Conservation (phyloP, 2,329 filamentous ascomycete genomes). For the Septoria petroselini region DNA sequence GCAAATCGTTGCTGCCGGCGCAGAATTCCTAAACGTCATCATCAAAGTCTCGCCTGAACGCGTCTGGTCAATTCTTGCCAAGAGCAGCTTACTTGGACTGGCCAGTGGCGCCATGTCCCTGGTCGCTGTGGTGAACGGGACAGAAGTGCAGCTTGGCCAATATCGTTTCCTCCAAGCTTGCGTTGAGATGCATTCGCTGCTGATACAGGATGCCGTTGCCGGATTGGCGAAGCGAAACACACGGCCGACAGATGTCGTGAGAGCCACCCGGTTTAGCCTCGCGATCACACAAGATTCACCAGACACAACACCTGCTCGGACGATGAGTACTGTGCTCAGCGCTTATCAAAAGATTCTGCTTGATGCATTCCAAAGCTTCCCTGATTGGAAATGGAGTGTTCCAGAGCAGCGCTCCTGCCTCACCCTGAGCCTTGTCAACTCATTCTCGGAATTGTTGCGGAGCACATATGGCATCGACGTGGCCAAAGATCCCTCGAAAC, state of each 20-base stretch:
- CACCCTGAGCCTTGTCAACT: conserved; percentile 63
- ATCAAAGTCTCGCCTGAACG: conserved; percentile 71
- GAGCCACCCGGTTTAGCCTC: conserved; percentile 5
- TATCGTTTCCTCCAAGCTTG: conserved; percentile 75
- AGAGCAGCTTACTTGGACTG: conserved; percentile 74
- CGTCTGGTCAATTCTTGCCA: conserved; percentile 84
- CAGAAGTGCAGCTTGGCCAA: conserved; percentile 72
- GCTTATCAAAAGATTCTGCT: conserved; percentile 72
- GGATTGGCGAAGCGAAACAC: conserved; percentile 65
- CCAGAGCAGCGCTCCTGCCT: conserved; percentile 67
- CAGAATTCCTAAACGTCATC: conserved; percentile 75
- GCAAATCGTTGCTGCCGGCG: conserved; percentile 68
- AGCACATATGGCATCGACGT: conserved; percentile 75
- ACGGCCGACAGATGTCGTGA: conserved; percentile 36
- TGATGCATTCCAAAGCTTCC: conserved; percentile 80
- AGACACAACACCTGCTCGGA: conserved; percentile 73
- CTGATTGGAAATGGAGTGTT: conserved; percentile 77
- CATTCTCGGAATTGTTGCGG: conserved; percentile 68
- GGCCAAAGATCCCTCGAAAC: conserved; percentile 43
- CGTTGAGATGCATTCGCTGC: conserved; percentile 67
- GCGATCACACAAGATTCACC: conserved; percentile 52
- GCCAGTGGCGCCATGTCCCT: conserved; percentile 75
- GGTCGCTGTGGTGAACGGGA: conserved; percentile 71
- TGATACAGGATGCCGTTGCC: conserved; percentile 71
- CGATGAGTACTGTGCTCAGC: conserved; percentile 67